Conservation (phyloP, 169 alveolate genomes). For the Plasmodium inui region DNA sequence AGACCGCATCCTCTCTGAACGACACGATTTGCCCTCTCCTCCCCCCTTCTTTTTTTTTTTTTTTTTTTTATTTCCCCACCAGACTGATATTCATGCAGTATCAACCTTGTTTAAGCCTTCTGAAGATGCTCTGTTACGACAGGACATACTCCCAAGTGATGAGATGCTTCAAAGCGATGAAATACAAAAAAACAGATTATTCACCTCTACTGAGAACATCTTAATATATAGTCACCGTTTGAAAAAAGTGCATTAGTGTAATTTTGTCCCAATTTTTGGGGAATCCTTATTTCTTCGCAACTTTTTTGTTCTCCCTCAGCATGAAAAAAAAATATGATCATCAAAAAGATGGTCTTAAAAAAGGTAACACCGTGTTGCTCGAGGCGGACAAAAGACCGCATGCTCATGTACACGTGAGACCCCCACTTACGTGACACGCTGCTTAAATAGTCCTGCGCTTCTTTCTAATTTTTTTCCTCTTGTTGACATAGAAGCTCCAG, state of each 20-base stretch:
- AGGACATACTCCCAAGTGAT: not conserved
- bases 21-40: too few relatives aligned
- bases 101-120: not conserved
- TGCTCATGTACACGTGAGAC: not conserved
- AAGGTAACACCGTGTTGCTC: not conserved
- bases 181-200: not conserved
- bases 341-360: not conserved
- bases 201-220: not conserved
- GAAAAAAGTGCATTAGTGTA: not conserved
- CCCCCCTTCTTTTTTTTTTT: too few relatives aligned
- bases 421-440: not conserved
- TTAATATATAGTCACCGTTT: not conserved
- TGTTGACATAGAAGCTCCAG: slow-evolving; percentile 83
- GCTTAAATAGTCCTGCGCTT: slow-evolving; percentile 80
- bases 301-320: not conserved
- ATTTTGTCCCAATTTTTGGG: not conserved
- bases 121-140: not conserved
- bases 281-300: not conserved
- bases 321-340: not conserved
- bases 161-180: not conserved
- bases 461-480: slow-evolving; percentile 83
- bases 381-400: not conserved
- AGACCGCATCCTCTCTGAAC: not conserved
- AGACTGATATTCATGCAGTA: not conserved
- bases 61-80: too few relatives aligned